These are phyloP conservation scores for Amauroascus verrucosus DNA, from an alignment of 2,329 filamentous ascomycete genomes.

Conservation along the genomic window DNA sequence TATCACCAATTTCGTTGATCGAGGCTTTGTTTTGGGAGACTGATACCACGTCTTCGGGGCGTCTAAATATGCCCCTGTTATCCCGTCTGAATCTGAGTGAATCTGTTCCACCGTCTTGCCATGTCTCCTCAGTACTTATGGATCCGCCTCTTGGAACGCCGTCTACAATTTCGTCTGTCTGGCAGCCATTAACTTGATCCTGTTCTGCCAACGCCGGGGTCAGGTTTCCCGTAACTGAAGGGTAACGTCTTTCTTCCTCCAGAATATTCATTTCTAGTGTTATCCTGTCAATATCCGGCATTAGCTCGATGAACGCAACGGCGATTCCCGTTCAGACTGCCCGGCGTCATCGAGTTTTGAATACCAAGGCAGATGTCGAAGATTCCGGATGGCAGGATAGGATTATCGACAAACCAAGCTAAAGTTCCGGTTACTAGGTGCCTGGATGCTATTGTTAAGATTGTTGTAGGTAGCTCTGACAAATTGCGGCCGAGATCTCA, in stretches of 20 bases:
- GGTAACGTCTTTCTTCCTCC: background rate
- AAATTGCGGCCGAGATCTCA: no score
- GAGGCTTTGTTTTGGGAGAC: background rate
- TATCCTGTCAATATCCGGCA: constrained; percentile 14
- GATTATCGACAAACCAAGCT: no score
- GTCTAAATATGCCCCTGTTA: background rate
- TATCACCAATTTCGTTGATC: background rate
- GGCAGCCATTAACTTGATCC: background rate
- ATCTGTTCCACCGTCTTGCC: constrained; percentile 6
- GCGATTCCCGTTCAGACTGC: background rate
- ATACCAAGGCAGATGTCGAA: background rate
- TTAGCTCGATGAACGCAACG: background rate
- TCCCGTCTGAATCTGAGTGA: background rate
- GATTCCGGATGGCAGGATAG: no score
- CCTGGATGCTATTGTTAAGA: no score
- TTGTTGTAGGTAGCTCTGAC: no score
- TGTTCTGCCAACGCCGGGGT: background rate
- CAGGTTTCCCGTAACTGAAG: background rate
- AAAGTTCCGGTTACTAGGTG: no score
- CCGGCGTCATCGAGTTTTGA: background rate
- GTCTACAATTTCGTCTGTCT: background rate
- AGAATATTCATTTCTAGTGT: constrained; percentile 7
- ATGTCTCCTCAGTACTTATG: constrained; percentile 5
- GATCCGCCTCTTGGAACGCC: background rate
- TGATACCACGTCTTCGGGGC: background rate